phyloP scores from a whole-genome alignment of 371 early-diverging fungal genomes.

The Nematocida minor region DNA sequence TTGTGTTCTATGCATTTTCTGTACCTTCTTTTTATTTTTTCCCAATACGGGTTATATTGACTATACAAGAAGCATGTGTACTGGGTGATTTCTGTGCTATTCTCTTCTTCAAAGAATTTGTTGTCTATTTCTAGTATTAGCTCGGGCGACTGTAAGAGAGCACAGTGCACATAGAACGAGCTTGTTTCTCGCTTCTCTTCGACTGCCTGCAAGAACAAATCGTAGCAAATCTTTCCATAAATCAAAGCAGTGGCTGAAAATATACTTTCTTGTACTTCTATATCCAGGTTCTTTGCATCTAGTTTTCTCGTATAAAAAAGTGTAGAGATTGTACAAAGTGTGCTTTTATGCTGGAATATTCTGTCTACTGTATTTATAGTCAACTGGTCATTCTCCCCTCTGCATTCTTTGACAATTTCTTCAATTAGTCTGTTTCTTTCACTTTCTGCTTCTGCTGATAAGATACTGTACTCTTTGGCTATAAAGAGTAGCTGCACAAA shows the following conservation, averaged over 20 bases:
- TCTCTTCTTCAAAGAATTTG: not conserved
- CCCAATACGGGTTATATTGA: not conserved
- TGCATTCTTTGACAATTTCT: not conserved
- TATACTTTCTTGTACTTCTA: not conserved
- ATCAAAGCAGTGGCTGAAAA: not conserved
- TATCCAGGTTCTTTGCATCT: not conserved
- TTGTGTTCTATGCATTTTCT: not conserved
- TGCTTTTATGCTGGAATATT: not conserved
- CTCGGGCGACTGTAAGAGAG: not conserved
- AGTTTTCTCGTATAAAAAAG: constrained; percentile 11
- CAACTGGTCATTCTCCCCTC: not conserved
- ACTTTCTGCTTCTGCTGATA: not conserved
- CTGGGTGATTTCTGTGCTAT: not conserved
- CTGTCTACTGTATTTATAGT: not conserved
- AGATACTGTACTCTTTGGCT: not conserved
- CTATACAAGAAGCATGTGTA: not conserved
- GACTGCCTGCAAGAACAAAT: not conserved
- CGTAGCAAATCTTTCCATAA: not conserved
- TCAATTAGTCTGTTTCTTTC: not conserved
- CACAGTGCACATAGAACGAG: constrained; percentile 1
- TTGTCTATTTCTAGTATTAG: not conserved
- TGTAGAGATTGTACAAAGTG: not conserved
- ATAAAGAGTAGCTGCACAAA: not conserved
- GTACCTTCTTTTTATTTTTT: not conserved
- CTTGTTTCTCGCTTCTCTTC: not conserved